phyloP scores from a whole-genome alignment of 768 basidiomycete genomes.

The Mycena filopes region DNA sequence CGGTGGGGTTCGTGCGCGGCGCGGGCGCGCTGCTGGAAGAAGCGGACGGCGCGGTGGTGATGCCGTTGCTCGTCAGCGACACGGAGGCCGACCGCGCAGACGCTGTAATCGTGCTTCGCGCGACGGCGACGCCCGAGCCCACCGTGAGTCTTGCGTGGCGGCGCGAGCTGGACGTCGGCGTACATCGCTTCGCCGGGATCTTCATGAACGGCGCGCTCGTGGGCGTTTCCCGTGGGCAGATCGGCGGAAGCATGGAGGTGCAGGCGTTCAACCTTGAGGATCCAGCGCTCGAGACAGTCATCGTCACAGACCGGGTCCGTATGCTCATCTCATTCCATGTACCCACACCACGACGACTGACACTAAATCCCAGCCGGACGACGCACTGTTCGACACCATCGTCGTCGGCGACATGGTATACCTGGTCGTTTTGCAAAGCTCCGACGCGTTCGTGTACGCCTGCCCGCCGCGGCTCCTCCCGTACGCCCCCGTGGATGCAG shows the following conservation, averaged over 20 bases:
- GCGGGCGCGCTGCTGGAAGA: conserved; percentile 25
- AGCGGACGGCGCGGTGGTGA: not conserved
- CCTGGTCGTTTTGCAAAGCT: conserved; percentile 3
- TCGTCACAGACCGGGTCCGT: conserved; percentile 21
- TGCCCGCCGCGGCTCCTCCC: conserved; percentile 27
- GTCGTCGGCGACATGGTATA: conserved; percentile 21
- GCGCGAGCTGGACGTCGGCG: not conserved
- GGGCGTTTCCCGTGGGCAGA: conserved; percentile 5
- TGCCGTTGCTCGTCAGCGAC: not conserved
- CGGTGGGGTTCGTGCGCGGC: conserved; percentile 10
- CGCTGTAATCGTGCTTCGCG: not conserved
- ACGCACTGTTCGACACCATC: conserved; percentile 1
- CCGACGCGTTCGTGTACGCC: conserved; percentile 24
- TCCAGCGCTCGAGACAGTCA: conserved; percentile 2
- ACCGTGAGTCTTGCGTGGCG: not conserved
- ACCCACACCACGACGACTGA: not conserved
- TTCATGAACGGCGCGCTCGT: conserved; percentile 14
- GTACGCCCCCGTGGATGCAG: not conserved
- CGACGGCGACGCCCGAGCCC: not conserved
- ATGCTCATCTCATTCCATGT: not conserved
- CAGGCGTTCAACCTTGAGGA: conserved; percentile 15
- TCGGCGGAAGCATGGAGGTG: conserved; percentile 8
- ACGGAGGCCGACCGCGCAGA: not conserved
- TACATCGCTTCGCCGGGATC: not conserved
- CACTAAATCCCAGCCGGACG: no score